Evolutionary conservation across 129 eudicot species (phyloP).

Genomic region (Tagetes erecta): DNA sequence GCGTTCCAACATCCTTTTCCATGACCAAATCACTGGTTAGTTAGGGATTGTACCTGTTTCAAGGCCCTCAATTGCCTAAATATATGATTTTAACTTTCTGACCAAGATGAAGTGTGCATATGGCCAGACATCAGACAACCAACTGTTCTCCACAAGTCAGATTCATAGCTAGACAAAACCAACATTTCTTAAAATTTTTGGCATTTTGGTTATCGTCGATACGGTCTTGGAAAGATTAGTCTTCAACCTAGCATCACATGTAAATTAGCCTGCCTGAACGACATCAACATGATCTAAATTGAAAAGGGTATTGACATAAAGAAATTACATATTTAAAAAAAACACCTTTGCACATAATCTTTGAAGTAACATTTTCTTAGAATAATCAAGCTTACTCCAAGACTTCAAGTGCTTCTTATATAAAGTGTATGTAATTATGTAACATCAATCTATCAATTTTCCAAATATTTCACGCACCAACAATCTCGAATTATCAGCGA

Average conservation of each 20-base stretch:
- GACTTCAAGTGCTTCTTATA: not conserved
- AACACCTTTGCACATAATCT: too few relatives aligned
- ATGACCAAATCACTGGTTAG: too few relatives aligned
- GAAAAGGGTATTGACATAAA: too few relatives aligned
- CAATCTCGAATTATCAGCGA: slow-evolving; percentile 53
- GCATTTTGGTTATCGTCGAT: too few relatives aligned
- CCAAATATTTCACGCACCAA: slow-evolving; percentile 72
- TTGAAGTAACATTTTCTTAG: not conserved
- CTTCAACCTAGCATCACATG: not conserved
- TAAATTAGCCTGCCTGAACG: not conserved
- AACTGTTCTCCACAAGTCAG: not conserved
- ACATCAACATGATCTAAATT: not conserved
- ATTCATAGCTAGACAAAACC: not conserved
- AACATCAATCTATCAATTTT: slow-evolving; percentile 45
- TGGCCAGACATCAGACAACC: not conserved
- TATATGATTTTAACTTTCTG: too few relatives aligned
- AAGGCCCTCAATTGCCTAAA: not conserved
- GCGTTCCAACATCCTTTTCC: too few relatives aligned
- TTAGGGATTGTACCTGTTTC: not conserved
- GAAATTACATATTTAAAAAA: too few relatives aligned
- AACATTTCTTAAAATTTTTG: not conserved
- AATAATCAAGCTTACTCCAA: not conserved
- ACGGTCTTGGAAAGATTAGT: too few relatives aligned
- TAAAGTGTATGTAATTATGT: not conserved
- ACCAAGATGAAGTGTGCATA: too few relatives aligned